Evolutionary conservation across 2,329 filamentous ascomycete genomes (phyloP), one percentile per base, ranked within the genome.

Genomic region (Penicillium sp.): DNA sequence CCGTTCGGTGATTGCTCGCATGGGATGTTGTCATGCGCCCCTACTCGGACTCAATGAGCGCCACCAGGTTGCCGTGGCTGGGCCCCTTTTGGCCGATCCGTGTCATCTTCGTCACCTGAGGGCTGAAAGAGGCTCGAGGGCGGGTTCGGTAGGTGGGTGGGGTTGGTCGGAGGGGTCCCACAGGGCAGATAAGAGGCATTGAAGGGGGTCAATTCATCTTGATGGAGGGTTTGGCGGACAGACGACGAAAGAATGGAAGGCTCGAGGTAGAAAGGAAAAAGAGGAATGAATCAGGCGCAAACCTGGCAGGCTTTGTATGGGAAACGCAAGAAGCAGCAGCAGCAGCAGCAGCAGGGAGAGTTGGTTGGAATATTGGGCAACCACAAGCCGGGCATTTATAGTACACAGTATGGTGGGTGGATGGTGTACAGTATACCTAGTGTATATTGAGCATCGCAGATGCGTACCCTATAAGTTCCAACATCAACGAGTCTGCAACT

Each of bases 21-120:
- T 60, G 57, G 28, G 56, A 68, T 63, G 63, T 60, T 68, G 65
- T 68, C 66, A 68, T 68, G 66, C 52, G 52, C 52, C 40, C 38
- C 38, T 30, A 10, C 7, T 10, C 3, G 58, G 63, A 61, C 49
- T 52, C 52, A 57, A 58, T 55, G 25, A 33, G 40, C 52, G 52
- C 52, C 52, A 55, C 52, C 13, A 45, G 30, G 16, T 13, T 25
- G n/a, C 52, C 26, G 38, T 55, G 19, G 51, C 51, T 53, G 19
- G 51, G 51, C 35, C 22, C 35, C 33, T 52, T n/a, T 35, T 22
- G 26, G 46, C 46, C 40, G 60, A 65, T 66, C 64, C 61, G 58
- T 62, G 58, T 61, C 51, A 40, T 40, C 51, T 37, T 57, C 16
- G 46, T 51, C 46, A 51, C 46, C 45, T 48, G 45, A 48, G 45